Evolutionary conservation across 495 filamentous ascomycete genomes (phyloP), one percentile per base, ranked within the genome.

Genomic region (Talaromyces adpressus): DNA sequence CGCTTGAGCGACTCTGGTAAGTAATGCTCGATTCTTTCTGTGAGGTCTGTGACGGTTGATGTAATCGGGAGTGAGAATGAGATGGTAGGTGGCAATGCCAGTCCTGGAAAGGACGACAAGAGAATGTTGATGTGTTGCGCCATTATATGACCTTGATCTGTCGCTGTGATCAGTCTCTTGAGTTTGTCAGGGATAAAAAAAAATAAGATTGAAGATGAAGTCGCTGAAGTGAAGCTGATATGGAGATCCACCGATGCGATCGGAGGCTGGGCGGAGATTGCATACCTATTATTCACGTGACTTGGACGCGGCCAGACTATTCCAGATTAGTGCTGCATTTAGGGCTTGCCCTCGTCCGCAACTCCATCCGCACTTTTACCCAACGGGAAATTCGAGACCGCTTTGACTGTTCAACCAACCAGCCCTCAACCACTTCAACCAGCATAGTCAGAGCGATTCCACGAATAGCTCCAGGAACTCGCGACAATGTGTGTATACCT

Each of bases 41-140:
- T 83, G 14, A 97, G 82, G 59, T 91, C 82, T 62, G 83, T 78
- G 68, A 93, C 79, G 27, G 85, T 82, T 6, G 91, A 86, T 41
- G 82, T 79, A 8, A 77, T 75, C 3, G 89, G 83, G 14, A 97
- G 76, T 12, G 87, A 80, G 59, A 93, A 82, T 6, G 87, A 84
- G 60, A 93, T 79, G 3, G 92, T 96, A 9, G 87, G 75, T 5
- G 92, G 91, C 4, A 96, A 84, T 51, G 86, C 85, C 16, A 94
- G 84, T 67, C 93, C 92, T 16, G 89, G 81, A 69, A 97, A 94
- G 64, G 89, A 87, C 45, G 89, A 89, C 61, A 97, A 75, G 61
- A 96, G 83, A 57, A 96, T 78, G 72, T 96, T 98, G 68, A 97
- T 81, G 16, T 77, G 86, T 67, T 66, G 61, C 9, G 71, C 68